Conservation (phyloP, 1,139 yeast genomes). For the Kodamaea arcana region DNA sequence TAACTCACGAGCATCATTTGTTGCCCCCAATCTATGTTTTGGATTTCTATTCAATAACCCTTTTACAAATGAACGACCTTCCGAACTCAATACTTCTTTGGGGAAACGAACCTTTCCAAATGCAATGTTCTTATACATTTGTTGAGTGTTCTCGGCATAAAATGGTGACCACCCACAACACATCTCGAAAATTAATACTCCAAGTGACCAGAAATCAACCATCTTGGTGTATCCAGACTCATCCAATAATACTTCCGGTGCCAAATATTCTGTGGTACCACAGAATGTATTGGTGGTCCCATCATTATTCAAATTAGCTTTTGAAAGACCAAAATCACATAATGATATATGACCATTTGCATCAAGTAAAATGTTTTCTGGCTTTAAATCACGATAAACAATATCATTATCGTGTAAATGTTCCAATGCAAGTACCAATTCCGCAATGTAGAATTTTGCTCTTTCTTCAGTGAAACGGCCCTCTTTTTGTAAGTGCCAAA, state of each 20-base stretch:
- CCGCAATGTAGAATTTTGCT: constrained; percentile 95
- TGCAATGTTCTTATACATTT: constrained; percentile 97
- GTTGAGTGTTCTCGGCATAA: constrained; percentile 95
- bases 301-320: constrained; percentile 80
- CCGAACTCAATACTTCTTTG: constrained; percentile 84
- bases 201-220: constrained; percentile 86
- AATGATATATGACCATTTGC: constrained; percentile 96
- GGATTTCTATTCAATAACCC: constrained; percentile 94
- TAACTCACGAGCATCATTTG: constrained; percentile 87
- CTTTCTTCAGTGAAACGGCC: constrained; percentile 90
- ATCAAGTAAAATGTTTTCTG: constrained; percentile 88
- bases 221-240: constrained; percentile 83
- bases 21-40: constrained; percentile 86
- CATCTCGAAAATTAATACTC: constrained; percentile 80
- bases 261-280: constrained; percentile 91
- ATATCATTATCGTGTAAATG: constrained; percentile 90
- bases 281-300: constrained; percentile 97
- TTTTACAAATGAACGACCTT: constrained; percentile 91
- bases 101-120: constrained; percentile 97
- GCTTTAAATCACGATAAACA: constrained; percentile 91
- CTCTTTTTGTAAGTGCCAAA: constrained; percentile 96
- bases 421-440: constrained; percentile 84
- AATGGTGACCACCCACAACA: constrained; percentile 99
- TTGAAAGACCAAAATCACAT: constrained; percentile 94
- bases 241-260: constrained; percentile 75